These are phyloP conservation scores for Sicyos baderoa DNA, from an alignment of 306 rosid genomes.

Conservation along the genomic window DNA sequence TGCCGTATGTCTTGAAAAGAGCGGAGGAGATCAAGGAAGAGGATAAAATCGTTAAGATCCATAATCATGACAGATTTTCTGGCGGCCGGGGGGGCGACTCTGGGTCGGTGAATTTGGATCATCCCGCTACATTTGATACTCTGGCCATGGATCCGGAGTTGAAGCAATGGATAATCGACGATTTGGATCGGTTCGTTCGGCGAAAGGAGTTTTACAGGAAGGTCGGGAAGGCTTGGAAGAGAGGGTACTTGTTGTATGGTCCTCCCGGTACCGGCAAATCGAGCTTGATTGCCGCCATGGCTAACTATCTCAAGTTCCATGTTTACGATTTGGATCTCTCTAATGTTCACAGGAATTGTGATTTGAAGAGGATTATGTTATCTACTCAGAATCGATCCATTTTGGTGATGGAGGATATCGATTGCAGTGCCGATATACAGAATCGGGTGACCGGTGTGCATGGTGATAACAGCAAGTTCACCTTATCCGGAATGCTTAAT, in stretches of 20 bases:
- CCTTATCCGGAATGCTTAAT: not conserved
- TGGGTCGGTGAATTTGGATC: not conserved
- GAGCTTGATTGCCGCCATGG: constrained; percentile 17
- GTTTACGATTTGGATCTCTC: constrained; percentile 9
- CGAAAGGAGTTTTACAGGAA: not conserved
- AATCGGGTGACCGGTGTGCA: no score
- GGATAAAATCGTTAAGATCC: constrained; percentile 1
- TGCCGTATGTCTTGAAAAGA: not conserved
- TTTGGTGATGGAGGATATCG: constrained; percentile 11
- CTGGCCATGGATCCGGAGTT: not conserved
- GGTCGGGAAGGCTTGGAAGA: constrained; percentile 14
- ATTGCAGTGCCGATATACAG: constrained; percentile 2
- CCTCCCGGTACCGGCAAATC: constrained; percentile 15
- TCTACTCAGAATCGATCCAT: constrained; percentile 1
- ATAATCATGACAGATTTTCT: no score
- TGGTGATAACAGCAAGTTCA: no score
- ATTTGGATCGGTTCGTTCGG: constrained; percentile 9
- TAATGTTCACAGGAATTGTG: not conserved
- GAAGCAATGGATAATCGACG: not conserved
- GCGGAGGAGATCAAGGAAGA: constrained; percentile 6
- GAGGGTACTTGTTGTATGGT: constrained; percentile 11
- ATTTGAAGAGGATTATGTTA: not conserved
- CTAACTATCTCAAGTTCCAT: constrained; percentile 10
- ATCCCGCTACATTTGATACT: constrained; percentile 5
- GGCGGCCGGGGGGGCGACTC: no score